Conservation (phyloP, 257 asterid species). For the Perilla frutescens region DNA sequence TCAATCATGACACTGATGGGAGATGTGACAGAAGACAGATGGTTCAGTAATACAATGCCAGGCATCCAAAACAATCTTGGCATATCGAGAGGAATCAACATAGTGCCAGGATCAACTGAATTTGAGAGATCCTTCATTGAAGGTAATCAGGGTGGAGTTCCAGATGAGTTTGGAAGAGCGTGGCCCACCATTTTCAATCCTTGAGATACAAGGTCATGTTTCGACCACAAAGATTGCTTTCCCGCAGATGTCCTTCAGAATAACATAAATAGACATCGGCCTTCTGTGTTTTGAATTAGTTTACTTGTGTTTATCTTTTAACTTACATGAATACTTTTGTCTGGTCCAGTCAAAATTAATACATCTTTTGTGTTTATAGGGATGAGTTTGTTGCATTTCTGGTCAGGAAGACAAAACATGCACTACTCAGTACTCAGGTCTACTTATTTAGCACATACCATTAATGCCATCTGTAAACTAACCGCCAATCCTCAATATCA, state of each 20-base stretch:
- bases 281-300: slow-evolving; percentile 1
- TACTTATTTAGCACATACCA: not conserved
- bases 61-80: slow-evolving; percentile 23
- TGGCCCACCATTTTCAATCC: slow-evolving; percentile 35
- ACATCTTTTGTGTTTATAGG: slow-evolving; percentile 8
- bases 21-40: slow-evolving; percentile 31
- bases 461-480: not conserved
- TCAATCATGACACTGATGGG: slow-evolving; percentile 16
- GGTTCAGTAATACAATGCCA: slow-evolving; percentile 22
- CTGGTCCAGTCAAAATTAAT: slow-evolving; percentile 7
- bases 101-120: slow-evolving; percentile 23
- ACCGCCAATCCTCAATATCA: not conserved
- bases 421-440: not conserved
- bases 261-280: not conserved
- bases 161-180: slow-evolving; percentile 25
- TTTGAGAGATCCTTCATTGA: slow-evolving; percentile 26
- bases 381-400: not conserved
- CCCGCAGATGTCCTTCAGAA: slow-evolving; percentile 5
- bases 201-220: slow-evolving; percentile 28
- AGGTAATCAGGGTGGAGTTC: slow-evolving; percentile 38
- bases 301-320: not conserved
- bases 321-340: slow-evolving; percentile 13
- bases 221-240: slow-evolving; percentile 16
- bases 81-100: slow-evolving; percentile 8
- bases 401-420: not conserved